Percentiles rank a stretch among this genome's conserved stretches.
Conservation (phyloP, 129 eudicot genomes). For the Helichrysum umbraculigerum region DNA sequence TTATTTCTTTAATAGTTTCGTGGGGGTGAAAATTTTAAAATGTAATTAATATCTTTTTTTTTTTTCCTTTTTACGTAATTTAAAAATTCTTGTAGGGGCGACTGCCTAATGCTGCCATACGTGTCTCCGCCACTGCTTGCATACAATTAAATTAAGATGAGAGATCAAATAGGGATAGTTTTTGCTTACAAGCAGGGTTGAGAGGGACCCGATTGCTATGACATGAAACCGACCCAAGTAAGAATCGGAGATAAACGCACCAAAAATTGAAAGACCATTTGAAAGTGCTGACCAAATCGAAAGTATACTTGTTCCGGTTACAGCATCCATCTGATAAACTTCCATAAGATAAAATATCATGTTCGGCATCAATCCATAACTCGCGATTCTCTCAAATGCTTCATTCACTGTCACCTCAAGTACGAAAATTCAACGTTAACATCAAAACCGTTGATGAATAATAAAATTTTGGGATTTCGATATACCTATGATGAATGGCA, state of each 20-base stretch:
- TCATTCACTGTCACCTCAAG: conserved; percentile 30
- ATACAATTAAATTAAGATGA: not conserved
- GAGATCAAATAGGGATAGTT: not conserved
- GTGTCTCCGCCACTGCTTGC: too few relatives aligned
- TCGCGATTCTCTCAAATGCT: conserved; percentile 48
- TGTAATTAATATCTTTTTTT: too few relatives aligned
- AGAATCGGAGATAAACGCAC: conserved; percentile 45
- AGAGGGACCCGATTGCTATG: conserved; percentile 43
- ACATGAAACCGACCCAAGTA: conserved; percentile 52
- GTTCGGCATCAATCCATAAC: conserved; percentile 36
- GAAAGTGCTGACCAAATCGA: conserved; percentile 36
- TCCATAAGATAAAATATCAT: conserved; percentile 49
- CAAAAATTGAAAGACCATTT: conserved; percentile 36
- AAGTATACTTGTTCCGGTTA: conserved; percentile 29
- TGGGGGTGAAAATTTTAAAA: too few relatives aligned
- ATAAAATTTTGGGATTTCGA: not conserved
- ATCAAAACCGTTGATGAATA: not conserved
- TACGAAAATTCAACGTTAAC: not conserved
- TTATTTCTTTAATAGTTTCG: too few relatives aligned
- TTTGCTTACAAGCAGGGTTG: conserved; percentile 29
- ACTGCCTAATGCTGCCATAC: too few relatives aligned
- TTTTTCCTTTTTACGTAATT: too few relatives aligned
- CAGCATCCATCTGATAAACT: conserved; percentile 46
- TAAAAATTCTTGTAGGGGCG: too few relatives aligned
- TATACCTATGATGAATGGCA: conserved; percentile 46